These are phyloP conservation scores for Tilletia walkeri DNA, from an alignment of 1,284 basidiomycete genomes.

Conservation along the genomic window DNA sequence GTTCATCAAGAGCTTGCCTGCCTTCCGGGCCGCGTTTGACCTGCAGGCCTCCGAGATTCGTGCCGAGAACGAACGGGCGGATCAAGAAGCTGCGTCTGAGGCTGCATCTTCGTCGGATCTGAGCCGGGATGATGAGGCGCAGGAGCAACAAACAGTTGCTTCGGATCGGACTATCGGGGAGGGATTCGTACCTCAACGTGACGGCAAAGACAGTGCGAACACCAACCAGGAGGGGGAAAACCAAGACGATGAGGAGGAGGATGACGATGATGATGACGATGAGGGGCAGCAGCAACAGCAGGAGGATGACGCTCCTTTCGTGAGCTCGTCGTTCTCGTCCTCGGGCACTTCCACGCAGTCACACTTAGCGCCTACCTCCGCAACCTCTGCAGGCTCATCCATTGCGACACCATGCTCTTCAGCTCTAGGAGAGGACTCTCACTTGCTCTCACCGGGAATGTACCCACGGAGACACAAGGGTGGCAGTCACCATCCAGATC, in stretches of 20 bases:
- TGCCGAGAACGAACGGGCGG: constrained; percentile 35
- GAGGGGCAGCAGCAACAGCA: constrained; percentile 28
- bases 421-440: neutral
- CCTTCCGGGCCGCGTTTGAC: constrained; percentile 48
- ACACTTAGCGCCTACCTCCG: constrained; percentile 28
- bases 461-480: constrained; percentile 1
- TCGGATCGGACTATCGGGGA: neutral
- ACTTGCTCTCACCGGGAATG: constrained; percentile 13
- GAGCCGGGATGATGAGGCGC: constrained; percentile 19
- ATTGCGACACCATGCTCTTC: constrained; percentile 33
- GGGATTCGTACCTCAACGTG: neutral
- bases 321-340: constrained; percentile 24
- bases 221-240: constrained; percentile 9
- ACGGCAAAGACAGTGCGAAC: constrained; percentile 4
- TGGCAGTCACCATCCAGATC: neutral
- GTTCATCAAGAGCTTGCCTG: constrained; percentile 41
- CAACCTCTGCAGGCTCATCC: constrained; percentile 33
- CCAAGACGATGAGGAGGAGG: constrained; percentile 29
- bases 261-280: constrained; percentile 21
- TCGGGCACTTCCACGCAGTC: constrained; percentile 35
- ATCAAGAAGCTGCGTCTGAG: constrained; percentile 21
- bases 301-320: constrained; percentile 21
- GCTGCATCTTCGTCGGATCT: neutral
- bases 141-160: constrained; percentile 15
- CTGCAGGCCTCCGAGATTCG: constrained; percentile 47